phyloP scores from a whole-genome alignment of 2,329 filamentous ascomycete genomes.

The Paraphaeosphaeria sporulosa region DNA sequence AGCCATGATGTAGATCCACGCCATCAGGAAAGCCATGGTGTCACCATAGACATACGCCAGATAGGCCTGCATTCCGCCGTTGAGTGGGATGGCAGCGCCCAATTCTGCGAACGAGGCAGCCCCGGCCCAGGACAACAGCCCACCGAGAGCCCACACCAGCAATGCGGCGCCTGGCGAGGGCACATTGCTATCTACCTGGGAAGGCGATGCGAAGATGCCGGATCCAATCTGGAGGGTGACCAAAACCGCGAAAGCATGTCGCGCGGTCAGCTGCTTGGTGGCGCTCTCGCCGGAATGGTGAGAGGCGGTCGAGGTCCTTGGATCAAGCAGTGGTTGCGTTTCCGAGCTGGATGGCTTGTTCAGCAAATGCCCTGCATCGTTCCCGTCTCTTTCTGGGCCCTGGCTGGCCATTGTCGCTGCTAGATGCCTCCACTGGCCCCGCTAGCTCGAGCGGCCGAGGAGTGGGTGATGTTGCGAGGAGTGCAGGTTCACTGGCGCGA shows the following conservation, averaged over 20 bases:
- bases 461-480: neutral
- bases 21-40: constrained; percentile 67
- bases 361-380: constrained; percentile 8
- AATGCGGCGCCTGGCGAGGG: constrained; percentile 67
- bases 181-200: constrained; percentile 69
- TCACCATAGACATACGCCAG: constrained; percentile 68
- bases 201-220: constrained; percentile 71
- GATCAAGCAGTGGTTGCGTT: constrained; percentile 36
- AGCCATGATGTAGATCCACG: constrained; percentile 71
- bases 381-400: constrained; percentile 28
- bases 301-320: constrained; percentile 25
- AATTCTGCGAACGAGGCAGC: constrained; percentile 69
- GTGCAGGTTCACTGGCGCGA: neutral
- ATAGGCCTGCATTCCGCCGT: constrained; percentile 71
- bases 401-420: constrained; percentile 3
- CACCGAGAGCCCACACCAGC: constrained; percentile 68
- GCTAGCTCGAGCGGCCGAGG: neutral
- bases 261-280: constrained; percentile 44
- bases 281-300: constrained; percentile 16
- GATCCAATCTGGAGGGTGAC: constrained; percentile 71
- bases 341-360: constrained; percentile 27
- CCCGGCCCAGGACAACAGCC: constrained; percentile 70
- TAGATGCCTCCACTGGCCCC: neutral
- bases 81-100: constrained; percentile 68
- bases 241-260: constrained; percentile 63